Percentiles rank a stretch among this genome's conserved stretches.
These are phyloP conservation scores for Naganishia vishniacii DNA, from an alignment of 768 basidiomycete genomes.

Conservation along the genomic window DNA sequence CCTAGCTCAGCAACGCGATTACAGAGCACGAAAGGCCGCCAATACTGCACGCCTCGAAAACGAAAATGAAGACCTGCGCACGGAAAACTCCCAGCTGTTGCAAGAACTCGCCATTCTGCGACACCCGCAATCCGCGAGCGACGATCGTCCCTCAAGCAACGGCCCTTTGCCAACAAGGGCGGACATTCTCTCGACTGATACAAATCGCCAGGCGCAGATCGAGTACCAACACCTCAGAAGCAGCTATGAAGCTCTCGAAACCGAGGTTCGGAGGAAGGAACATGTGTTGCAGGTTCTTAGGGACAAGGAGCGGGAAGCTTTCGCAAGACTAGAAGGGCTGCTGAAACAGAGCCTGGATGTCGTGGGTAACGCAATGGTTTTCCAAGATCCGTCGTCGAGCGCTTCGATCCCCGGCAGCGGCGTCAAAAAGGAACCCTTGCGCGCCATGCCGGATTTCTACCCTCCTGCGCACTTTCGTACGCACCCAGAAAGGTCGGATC, in stretches of 20 bases:
- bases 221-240: slow-evolving; percentile 1
- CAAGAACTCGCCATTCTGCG: not conserved
- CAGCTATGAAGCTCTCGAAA: slow-evolving; percentile 2
- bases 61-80: slow-evolving; percentile 8
- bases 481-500: too few relatives aligned
- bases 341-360: slow-evolving; percentile 2
- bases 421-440: not conserved
- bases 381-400: not conserved
- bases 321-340: slow-evolving; percentile 2
- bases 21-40: slow-evolving; percentile 25
- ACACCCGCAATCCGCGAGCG: not conserved
- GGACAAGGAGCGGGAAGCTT: slow-evolving; percentile 12
- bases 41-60: slow-evolving; percentile 16
- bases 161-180: too few relatives aligned
- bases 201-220: not conserved
- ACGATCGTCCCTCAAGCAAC: too few relatives aligned
- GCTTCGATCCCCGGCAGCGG: too few relatives aligned
- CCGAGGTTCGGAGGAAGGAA: slow-evolving; percentile 11
- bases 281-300: not conserved
- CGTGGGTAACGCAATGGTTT: not conserved
- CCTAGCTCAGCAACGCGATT: slow-evolving; percentile 28
- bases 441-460: not conserved
- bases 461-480: not conserved
- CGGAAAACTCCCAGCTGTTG: not conserved
- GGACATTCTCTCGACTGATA: not conserved